phyloP scores from a whole-genome alignment of 73 alveolate genomes.

The Paramecium tetraurelia region DNA sequence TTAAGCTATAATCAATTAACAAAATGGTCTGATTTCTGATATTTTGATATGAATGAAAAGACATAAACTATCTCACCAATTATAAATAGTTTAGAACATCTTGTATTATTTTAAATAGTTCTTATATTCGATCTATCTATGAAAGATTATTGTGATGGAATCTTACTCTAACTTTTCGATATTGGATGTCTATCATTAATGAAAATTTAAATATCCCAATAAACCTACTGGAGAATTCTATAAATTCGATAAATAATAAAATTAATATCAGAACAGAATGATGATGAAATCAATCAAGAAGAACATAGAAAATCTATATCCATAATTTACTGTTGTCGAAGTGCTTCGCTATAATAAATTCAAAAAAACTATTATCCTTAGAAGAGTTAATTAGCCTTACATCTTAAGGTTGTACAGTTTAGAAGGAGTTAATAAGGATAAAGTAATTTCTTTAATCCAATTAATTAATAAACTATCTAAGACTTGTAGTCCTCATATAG shows the following conservation, averaged over 20 bases:
- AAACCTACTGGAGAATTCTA: background rate
- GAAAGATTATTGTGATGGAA: background rate
- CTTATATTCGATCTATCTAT: background rate
- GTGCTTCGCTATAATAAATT: background rate
- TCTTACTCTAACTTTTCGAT: background rate
- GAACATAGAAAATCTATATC: conserved; percentile 12
- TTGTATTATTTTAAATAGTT: background rate
- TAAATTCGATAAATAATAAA: background rate
- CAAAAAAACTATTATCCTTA: background rate
- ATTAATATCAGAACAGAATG: background rate
- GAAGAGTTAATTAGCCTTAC: background rate
- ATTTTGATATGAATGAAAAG: no score
- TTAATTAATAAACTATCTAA: background rate
- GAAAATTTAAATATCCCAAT: background rate
- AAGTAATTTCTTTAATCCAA: background rate
- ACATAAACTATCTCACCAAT: no score
- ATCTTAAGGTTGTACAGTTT: background rate
- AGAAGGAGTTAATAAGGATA: background rate
- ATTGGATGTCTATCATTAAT: background rate
- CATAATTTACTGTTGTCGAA: background rate
- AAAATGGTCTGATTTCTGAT: no score
- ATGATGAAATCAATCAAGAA: background rate
- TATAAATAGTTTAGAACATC: background rate
- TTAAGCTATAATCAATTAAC: background rate
- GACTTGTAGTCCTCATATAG: background rate